Evolutionary conservation across 2,329 filamentous ascomycete species (phyloP).

Genomic region (Xylariaceae sp.): DNA sequence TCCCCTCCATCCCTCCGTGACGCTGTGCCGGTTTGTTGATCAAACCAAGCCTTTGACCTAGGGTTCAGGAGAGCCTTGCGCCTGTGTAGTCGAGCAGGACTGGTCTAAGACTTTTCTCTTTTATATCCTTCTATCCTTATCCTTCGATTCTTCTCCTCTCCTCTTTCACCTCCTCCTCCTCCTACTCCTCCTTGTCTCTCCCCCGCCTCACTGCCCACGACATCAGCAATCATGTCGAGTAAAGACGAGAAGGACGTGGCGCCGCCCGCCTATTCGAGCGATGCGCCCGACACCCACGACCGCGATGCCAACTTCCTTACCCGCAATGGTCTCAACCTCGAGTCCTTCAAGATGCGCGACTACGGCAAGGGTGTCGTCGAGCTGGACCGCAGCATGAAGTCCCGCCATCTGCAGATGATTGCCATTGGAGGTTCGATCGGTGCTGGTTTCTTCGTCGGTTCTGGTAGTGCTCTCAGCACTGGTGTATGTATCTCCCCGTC

Average conservation of each 20-base stretch:
- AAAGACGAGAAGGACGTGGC: slow-evolving; percentile 30
- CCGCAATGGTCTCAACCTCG: slow-evolving; percentile 38
- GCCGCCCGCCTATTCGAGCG: slow-evolving; percentile 24
- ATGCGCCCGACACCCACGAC: neutral
- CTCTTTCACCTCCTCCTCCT: neutral
- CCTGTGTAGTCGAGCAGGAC: neutral
- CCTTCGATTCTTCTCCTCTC: neutral
- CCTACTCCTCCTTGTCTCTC: neutral
- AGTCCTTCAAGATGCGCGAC: slow-evolving; percentile 40
- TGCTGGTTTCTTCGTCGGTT: slow-evolving; percentile 58
- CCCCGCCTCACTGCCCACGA: neutral
- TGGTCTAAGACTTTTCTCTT: neutral
- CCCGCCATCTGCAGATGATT: slow-evolving; percentile 49
- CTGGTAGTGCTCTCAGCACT: slow-evolving; percentile 44
- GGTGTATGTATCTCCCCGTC: slow-evolving; percentile 35
- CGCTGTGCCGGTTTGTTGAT: neutral
- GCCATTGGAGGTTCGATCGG: slow-evolving; percentile 53
- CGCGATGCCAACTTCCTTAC: slow-evolving; percentile 32
- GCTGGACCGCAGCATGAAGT: slow-evolving; percentile 41
- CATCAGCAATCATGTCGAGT: slow-evolving; percentile 20
- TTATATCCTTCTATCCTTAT: too few species aligned
- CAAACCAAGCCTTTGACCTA: neutral
- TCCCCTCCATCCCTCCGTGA: neutral
- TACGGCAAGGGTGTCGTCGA: slow-evolving; percentile 34
- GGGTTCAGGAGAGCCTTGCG: neutral